Evolutionary conservation across 2,329 filamentous ascomycete genomes (phyloP).

Genomic region (Leptographium wingfieldii): DNA sequence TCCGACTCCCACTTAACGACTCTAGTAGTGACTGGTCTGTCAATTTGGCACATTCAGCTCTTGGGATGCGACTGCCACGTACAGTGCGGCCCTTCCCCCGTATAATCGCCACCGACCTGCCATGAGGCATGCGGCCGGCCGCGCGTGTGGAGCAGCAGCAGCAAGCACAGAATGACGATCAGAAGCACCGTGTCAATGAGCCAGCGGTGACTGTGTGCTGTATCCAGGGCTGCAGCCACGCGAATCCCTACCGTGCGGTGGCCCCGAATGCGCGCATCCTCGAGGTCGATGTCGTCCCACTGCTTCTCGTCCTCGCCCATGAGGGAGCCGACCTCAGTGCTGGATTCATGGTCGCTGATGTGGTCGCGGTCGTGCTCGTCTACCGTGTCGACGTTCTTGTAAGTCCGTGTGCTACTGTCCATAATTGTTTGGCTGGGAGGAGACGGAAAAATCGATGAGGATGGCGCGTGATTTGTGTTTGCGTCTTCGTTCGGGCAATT

Average conservation of each 20-base stretch:
- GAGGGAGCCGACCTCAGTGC: slow-evolving; percentile 23
- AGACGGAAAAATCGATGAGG: background rate
- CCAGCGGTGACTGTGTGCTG: slow-evolving; percentile 17
- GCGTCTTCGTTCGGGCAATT: background rate
- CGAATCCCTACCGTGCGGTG: slow-evolving; percentile 1
- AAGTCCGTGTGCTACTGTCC: background rate
- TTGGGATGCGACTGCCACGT: background rate
- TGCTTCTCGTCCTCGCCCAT: slow-evolving; percentile 19
- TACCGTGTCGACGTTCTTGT: slow-evolving; percentile 3
- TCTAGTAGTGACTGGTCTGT: slow-evolving; percentile 20
- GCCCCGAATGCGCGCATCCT: slow-evolving; percentile 3
- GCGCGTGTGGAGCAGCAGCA: slow-evolving; percentile 12
- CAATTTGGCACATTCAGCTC: background rate
- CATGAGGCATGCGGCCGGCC: slow-evolving; percentile 7
- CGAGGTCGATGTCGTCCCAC: slow-evolving; percentile 13
- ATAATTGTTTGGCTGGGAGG: background rate
- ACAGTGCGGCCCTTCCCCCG: slow-evolving; percentile 24
- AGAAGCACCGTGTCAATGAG: slow-evolving; percentile 21
- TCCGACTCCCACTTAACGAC: slow-evolving; percentile 26
- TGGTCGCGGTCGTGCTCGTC: background rate
- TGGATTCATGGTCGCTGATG: slow-evolving; percentile 10
- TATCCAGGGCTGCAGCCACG: background rate
- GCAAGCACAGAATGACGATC: slow-evolving; percentile 18
- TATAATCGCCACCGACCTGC: slow-evolving; percentile 27
- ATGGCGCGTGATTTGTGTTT: background rate